Evolutionary conservation across 805 yeast species (phyloP).

Genomic region (Candida fluviatilis): DNA sequence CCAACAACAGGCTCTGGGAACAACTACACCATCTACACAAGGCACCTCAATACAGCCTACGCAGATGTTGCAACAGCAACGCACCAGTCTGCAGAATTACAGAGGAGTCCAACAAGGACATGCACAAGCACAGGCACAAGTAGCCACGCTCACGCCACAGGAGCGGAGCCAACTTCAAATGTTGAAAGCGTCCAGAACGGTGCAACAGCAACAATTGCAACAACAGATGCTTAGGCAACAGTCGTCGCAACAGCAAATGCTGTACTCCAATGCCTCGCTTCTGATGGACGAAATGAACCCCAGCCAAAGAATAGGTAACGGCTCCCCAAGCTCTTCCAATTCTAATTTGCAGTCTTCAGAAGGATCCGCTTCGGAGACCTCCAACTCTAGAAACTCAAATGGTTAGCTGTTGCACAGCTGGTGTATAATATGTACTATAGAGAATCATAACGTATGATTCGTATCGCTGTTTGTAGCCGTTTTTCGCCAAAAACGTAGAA

Average conservation of each 20-base stretch:
- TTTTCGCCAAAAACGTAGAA: no score
- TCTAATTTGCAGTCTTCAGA: conserved; percentile 2
- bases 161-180: conserved; percentile 40
- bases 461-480: no score
- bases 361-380: conserved; percentile 1
- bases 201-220: conserved; percentile 23
- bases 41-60: conserved; percentile 9
- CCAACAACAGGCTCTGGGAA: conserved; percentile 6
- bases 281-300: conserved; percentile 1
- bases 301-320: not conserved
- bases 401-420: not conserved
- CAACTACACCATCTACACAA: conserved; percentile 12
- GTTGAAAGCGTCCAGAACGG: conserved; percentile 33
- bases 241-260: conserved; percentile 13
- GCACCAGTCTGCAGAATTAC: conserved; percentile 6
- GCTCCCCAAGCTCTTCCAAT: not conserved
- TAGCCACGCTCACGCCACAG: conserved; percentile 40
- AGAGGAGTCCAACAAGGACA: conserved; percentile 10
- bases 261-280: not conserved
- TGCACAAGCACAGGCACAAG: conserved; percentile 15
- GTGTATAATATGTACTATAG: no score
- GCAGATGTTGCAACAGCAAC: conserved; percentile 6
- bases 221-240: conserved; percentile 22
- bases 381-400: conserved; percentile 4
- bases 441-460: no score